Evolutionary conservation across 2,329 filamentous ascomycete genomes (phyloP).

Genomic region (Madurella mycetomatis): DNA sequence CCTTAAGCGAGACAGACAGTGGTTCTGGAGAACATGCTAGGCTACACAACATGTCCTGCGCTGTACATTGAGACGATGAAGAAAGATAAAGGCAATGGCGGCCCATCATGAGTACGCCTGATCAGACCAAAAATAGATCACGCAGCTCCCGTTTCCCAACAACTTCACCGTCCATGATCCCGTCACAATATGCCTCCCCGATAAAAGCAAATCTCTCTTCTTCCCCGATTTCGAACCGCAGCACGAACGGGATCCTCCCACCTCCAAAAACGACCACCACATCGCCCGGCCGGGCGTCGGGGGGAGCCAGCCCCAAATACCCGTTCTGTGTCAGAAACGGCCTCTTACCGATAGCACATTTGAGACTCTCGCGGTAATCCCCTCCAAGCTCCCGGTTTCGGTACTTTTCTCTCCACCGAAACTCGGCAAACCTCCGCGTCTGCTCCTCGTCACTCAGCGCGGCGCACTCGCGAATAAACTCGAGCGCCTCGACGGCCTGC

Average conservation of each 20-base stretch:
- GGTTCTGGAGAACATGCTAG: too few relatives aligned
- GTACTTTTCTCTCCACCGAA: background rate
- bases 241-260: constrained; percentile 3
- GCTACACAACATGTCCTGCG: too few relatives aligned
- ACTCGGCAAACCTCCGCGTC: too few relatives aligned
- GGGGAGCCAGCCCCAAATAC: background rate
- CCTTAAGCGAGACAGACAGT: too few relatives aligned
- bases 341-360: background rate
- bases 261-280: constrained; percentile 5
- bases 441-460: background rate
- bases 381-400: background rate
- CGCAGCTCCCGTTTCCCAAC: constrained; percentile 4
- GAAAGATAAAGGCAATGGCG: too few relatives aligned
- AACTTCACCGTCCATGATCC: constrained; percentile 9
- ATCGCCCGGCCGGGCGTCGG: background rate
- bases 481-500: background rate
- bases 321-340: constrained; percentile 3
- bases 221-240: background rate
- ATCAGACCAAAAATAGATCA: background rate
- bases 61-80: too few relatives aligned
- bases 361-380: background rate
- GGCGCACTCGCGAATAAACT: background rate
- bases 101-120: too few relatives aligned
- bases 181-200: constrained; percentile 14
- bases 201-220: background rate